Base-by-base conservation (phyloP, 192 early-diverging fungal species). In the Podila verticillata region DNA sequence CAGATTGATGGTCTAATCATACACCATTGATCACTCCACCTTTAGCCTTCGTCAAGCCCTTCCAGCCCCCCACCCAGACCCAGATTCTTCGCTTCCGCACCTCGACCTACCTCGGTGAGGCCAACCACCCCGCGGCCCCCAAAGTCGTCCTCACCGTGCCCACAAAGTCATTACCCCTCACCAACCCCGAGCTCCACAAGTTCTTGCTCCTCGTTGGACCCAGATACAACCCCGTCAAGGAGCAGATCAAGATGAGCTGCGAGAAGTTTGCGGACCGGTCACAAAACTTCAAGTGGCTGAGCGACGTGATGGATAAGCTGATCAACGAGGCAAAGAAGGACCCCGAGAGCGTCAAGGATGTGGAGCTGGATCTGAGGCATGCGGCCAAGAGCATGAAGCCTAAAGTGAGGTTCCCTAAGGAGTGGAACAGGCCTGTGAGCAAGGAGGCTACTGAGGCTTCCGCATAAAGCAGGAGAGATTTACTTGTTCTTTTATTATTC, bases 251-350 rank as follows among this genome's bases (percentile, higher is more conserved):
- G 69, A 84, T 92, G 64, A 86, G 82, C 35, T 82, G 83, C 32
- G 88, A 91, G 34, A 85, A 84, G 67, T 88, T 87, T 61, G 82
- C 84, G 54, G 72, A 89, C 48, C 64, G 69, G 8, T 82, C 80
- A 15, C 89, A 90, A 56, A 90, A 90, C 81, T 87, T 87, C 68
- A 87, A 86, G 56, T 89, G 84, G 78, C 62, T 92, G 72, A 81
- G 74, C 19, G 86, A 87, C 72, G 68, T 82, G 19, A 60, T 92
- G 47, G 74, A 85, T 51, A 70, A 66, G 29, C 63, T 93, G 44
- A 63, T 93, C 26, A 65, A 85, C 35, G 90, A 93, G 69, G 81
- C 89, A 54, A 91, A 90, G 84, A 87, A 89, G 81, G 81, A 87
- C 39, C 68, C 83, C 13, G 78, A 81, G 57, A 82, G 85, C n/a